These are phyloP conservation scores for Aspergillus cavernicola DNA, from an alignment of 495 filamentous ascomycete species.

Conservation along the genomic window DNA sequence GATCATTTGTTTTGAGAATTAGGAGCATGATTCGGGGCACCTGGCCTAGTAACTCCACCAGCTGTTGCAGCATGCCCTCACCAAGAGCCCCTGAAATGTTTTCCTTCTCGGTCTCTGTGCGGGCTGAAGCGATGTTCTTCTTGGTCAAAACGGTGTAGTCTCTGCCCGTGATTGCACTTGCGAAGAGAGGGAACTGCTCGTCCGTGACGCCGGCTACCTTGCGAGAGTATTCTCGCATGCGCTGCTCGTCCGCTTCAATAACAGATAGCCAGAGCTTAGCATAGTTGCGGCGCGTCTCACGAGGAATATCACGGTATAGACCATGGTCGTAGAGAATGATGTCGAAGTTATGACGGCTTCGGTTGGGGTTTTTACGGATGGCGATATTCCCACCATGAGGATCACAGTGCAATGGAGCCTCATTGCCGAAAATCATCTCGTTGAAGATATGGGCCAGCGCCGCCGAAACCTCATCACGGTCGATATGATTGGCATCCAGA, in stretches of 20 bases:
- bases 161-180: constrained; percentile 91
- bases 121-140: constrained; percentile 55
- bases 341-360: constrained; percentile 79
- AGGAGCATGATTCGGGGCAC: constrained; percentile 90
- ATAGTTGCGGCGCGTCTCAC: constrained; percentile 73
- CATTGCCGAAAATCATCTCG: constrained; percentile 96
- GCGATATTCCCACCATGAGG: constrained; percentile 97
- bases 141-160: constrained; percentile 73
- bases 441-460: constrained; percentile 93
- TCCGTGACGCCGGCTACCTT: constrained; percentile 88
- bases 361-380: constrained; percentile 66
- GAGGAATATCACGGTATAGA: constrained; percentile 88
- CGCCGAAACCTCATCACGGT: constrained; percentile 94
- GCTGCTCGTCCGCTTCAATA: constrained; percentile 75
- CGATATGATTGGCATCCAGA: constrained; percentile 80
- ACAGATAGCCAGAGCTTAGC: constrained; percentile 98
- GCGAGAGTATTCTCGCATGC: constrained; percentile 83
- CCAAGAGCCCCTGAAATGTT: constrained; percentile 76
- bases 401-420: constrained; percentile 92
- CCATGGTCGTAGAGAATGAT: constrained; percentile 98
- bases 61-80: constrained; percentile 80
- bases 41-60: constrained; percentile 83
- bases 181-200: constrained; percentile 92
- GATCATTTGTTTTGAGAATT: constrained; percentile 97
- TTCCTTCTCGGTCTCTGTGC: constrained; percentile 72